Evolutionary conservation across 495 filamentous ascomycete species (phyloP), one percentile per base, ranked within the genome.

Genomic region (Saxophila tyrrhenica): DNA sequence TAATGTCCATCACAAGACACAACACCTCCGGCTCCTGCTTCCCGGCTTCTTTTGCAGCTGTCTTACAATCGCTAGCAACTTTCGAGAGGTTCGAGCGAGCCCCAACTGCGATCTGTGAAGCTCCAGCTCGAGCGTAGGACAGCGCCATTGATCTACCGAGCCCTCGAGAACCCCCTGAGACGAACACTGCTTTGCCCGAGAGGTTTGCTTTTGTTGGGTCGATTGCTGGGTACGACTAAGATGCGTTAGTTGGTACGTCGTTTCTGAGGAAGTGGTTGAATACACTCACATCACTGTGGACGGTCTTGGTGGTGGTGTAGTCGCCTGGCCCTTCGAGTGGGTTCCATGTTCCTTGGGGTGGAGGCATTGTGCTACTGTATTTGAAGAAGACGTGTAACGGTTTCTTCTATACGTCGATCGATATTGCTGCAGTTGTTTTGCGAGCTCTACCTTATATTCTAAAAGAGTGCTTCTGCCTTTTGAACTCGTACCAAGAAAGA

Each of bases 41-140:
- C 15, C 69, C 67, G 0, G 69, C 69, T 16, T 51, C 54, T 11
- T 55, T 56, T 2, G 72, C 74, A 0, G 70, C 75, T 1, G 55
- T 39, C 32, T 65, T 60, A 19, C 81, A 65, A 7, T 65, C 66
- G 1, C 52, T 24, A 23, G 62, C 63, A 7, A 69, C 63, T n/a
- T 67, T 62, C 39, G 62, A 59, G 3, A 75, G 61, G 25, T 55
- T 48, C 5, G 68, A 70, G 24, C 78, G 72, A 3, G 75, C 78
- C 9, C 65, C 72, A 20, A 67, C 46, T 44, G 61, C 62, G 49
- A 69, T 59, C n/a, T 42, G 25, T 9, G 62, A 52, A 21, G 58
- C 62, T 17, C 57, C 58, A 7, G 64, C 67, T 48, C 54, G 57
- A 7, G 62, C 64, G 45, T 59, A 68, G 25, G 61, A 55, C 15